These are phyloP conservation scores for Ophiostoma novo-ulmi DNA, from an alignment of 2,329 filamentous ascomycete genomes.

Conservation along the genomic window DNA sequence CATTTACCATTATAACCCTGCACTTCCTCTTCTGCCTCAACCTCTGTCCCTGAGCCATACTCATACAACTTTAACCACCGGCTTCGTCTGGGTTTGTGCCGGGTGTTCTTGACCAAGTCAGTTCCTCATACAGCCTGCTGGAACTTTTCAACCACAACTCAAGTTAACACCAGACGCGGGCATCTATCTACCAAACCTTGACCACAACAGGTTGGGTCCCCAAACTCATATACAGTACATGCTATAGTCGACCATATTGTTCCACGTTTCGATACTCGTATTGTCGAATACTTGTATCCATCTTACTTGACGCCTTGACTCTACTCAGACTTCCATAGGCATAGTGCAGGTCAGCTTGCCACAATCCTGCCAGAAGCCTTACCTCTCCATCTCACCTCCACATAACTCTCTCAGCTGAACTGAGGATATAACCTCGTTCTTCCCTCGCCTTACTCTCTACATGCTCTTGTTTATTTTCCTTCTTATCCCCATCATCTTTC, in stretches of 20 bases:
- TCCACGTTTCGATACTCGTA: not conserved
- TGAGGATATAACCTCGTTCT: not conserved
- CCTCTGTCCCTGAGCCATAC: not conserved
- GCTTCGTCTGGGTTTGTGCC: not conserved
- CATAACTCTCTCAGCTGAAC: not conserved
- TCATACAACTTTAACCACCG: not conserved
- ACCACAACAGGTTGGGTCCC: not conserved
- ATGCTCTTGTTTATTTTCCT: not conserved
- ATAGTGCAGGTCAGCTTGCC: not conserved
- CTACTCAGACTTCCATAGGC: not conserved
- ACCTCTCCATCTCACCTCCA: not conserved
- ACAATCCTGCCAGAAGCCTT: not conserved
- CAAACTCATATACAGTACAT: not conserved
- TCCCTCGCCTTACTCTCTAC: not conserved
- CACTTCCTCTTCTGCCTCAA: not conserved
- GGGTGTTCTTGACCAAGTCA: not conserved
- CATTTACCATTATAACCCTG: not conserved
- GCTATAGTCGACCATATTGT: not conserved
- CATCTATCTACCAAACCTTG: not conserved
- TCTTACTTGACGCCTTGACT: conserved; percentile 1
- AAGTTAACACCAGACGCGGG: not conserved
- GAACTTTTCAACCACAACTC: not conserved
- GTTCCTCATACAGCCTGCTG: not conserved
- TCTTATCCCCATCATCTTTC: not conserved
- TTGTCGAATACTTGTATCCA: not conserved